These are phyloP conservation scores for Heterobasidion occidentale DNA, from an alignment of 1,284 basidiomycete genomes.

Conservation along the genomic window DNA sequence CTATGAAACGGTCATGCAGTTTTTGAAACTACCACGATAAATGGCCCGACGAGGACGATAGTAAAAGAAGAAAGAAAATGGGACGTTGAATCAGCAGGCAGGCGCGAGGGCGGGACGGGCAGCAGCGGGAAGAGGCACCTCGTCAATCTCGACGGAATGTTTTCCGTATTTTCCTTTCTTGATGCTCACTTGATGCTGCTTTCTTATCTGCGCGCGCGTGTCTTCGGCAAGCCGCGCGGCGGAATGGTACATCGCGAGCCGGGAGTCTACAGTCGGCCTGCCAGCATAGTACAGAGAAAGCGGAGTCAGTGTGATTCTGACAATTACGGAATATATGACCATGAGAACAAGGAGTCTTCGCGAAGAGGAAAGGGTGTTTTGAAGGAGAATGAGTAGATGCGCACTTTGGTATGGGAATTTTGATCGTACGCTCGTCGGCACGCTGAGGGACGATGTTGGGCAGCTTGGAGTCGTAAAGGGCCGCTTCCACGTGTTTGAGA, in stretches of 20 bases:
- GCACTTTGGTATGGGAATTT: conserved; percentile 71
- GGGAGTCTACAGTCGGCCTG: conserved; percentile 71
- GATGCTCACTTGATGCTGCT: too few relatives aligned
- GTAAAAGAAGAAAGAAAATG: not conserved
- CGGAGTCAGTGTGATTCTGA: not conserved
- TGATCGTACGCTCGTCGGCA: conserved; percentile 60
- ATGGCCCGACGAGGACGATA: not conserved
- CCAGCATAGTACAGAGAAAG: not conserved
- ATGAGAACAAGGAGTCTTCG: not conserved
- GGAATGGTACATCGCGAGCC: conserved; percentile 41
- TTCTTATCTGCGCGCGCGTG: too few relatives aligned
- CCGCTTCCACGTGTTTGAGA: conserved; percentile 64
- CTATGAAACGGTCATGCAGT: conserved; percentile 50
- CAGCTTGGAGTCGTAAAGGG: conserved; percentile 63
- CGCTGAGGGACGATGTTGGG: conserved; percentile 65
- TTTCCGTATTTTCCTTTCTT: too few relatives aligned
- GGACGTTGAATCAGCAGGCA: not conserved
- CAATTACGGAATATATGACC: not conserved
- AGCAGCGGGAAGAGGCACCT: too few relatives aligned
- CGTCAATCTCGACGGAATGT: too few relatives aligned
- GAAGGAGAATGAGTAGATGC: conserved; percentile 10
- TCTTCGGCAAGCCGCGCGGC: conserved; percentile 51
- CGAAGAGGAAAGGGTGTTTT: too few relatives aligned
- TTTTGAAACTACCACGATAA: conserved; percentile 63
- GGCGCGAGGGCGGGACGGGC: not conserved